These are phyloP conservation scores for Exidia glandulosa DNA, from an alignment of 768 basidiomycete species.

Conservation along the genomic window DNA sequence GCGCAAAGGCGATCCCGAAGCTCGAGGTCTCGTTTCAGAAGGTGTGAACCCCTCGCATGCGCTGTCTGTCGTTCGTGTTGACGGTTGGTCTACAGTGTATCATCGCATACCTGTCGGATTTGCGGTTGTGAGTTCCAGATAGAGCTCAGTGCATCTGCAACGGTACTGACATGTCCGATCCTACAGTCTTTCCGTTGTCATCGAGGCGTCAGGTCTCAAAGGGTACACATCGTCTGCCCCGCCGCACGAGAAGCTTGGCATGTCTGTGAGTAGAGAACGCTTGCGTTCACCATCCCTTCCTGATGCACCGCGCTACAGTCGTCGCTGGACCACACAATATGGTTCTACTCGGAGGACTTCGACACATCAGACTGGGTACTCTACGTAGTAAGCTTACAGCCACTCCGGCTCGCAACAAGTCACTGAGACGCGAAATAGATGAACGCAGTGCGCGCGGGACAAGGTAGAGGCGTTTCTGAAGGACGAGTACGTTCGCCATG, in stretches of 20 bases:
- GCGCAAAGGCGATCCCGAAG: constrained; percentile 52
- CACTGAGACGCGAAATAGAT: constrained; percentile 30
- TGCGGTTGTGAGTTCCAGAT: constrained; percentile 50
- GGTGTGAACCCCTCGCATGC: constrained; percentile 23
- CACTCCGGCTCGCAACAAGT: constrained; percentile 1
- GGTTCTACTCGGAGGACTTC: constrained; percentile 69
- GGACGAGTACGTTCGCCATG: constrained; percentile 46
- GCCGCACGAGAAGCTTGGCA: background rate
- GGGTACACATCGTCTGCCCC: background rate
- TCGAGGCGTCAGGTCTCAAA: background rate
- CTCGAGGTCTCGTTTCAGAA: constrained; percentile 71
- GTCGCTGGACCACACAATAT: constrained; percentile 68
- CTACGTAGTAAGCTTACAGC: constrained; percentile 45
- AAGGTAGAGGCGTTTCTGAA: constrained; percentile 58
- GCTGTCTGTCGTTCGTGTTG: background rate
- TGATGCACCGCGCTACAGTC: constrained; percentile 30
- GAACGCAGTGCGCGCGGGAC: constrained; percentile 47
- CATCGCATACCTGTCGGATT: constrained; percentile 66
- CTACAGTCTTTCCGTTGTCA: constrained; percentile 41
- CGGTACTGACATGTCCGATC: constrained; percentile 41
- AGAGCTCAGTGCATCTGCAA: constrained; percentile 14
- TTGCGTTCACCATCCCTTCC: background rate
- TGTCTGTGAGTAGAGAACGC: background rate
- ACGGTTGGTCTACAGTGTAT: constrained; percentile 43
- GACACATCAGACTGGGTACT: constrained; percentile 74